These are phyloP conservation scores for Pulveroboletus sp. DNA, from an alignment of 768 basidiomycete species.

Conservation along the genomic window DNA sequence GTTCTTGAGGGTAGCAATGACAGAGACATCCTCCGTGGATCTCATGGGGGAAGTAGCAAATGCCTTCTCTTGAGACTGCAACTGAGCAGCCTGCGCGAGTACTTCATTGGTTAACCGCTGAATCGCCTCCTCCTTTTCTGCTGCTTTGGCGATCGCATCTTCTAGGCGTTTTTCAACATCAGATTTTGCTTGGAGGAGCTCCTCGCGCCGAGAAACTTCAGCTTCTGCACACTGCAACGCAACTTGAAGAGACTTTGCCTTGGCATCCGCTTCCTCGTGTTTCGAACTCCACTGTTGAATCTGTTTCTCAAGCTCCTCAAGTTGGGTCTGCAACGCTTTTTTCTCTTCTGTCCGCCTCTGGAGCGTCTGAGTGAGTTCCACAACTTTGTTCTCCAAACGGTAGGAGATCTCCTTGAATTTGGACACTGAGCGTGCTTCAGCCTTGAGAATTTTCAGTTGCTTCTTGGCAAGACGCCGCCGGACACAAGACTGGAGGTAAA, in stretches of 20 bases:
- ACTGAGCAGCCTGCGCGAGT: slow-evolving; percentile 63
- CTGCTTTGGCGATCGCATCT: slow-evolving; percentile 66
- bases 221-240: slow-evolving; percentile 70
- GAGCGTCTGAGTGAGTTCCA: slow-evolving; percentile 92
- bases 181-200: slow-evolving; percentile 70
- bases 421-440: slow-evolving; percentile 94
- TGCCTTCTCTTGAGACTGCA: slow-evolving; percentile 74
- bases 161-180: slow-evolving; percentile 80
- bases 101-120: slow-evolving; percentile 80
- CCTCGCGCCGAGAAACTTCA: slow-evolving; percentile 69
- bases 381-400: slow-evolving; percentile 96
- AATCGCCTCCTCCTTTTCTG: slow-evolving; percentile 84
- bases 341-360: slow-evolving; percentile 91
- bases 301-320: slow-evolving; percentile 80
- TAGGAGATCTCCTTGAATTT: slow-evolving; percentile 99
- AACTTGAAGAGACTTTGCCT: slow-evolving; percentile 67
- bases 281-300: slow-evolving; percentile 81
- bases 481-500: slow-evolving; percentile 89
- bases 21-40: slow-evolving; percentile 79
- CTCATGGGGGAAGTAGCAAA: slow-evolving; percentile 63
- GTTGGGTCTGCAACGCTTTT: slow-evolving; percentile 76
- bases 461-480: slow-evolving; percentile 85
- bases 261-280: slow-evolving; percentile 82
- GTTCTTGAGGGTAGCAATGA: slow-evolving; percentile 85
- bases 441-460: slow-evolving; percentile 77